These are phyloP conservation scores for Ceratobasidium sp. DNA, from an alignment of 1,284 basidiomycete species.

Conservation along the genomic window DNA sequence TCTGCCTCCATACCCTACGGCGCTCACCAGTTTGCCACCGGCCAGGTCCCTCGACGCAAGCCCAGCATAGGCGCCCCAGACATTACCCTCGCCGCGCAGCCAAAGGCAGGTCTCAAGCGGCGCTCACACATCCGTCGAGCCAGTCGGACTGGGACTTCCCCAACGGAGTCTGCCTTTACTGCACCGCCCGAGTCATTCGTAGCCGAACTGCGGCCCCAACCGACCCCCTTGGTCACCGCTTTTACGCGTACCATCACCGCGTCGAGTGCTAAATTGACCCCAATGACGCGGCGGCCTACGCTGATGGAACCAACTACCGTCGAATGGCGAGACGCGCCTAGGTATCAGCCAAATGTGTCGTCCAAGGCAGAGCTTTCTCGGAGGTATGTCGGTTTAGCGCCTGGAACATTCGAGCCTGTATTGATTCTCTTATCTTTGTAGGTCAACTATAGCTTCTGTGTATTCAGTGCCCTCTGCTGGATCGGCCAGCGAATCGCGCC, in stretches of 20 bases:
- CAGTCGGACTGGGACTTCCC: slow-evolving; percentile 29
- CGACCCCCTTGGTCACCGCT: slow-evolving; percentile 18
- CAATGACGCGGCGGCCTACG: slow-evolving; percentile 21
- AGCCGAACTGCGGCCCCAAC: background rate
- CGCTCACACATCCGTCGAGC: slow-evolving; percentile 34
- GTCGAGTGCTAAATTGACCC: background rate
- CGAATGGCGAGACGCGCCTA: slow-evolving; percentile 28
- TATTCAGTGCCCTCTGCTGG: slow-evolving; percentile 34
- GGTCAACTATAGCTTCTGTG: slow-evolving; percentile 42
- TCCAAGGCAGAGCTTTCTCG: slow-evolving; percentile 31
- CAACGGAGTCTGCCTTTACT: slow-evolving; percentile 5
- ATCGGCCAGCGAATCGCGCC: slow-evolving; percentile 14
- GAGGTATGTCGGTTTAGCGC: background rate
- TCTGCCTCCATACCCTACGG: slow-evolving; percentile 20
- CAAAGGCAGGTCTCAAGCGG: slow-evolving; percentile 31
- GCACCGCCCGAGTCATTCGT: background rate
- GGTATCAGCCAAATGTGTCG: slow-evolving; percentile 23
- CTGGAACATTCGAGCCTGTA: background rate
- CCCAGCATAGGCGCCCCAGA: slow-evolving; percentile 40
- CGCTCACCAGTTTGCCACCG: slow-evolving; percentile 17
- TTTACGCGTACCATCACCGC: slow-evolving; percentile 25
- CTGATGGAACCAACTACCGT: slow-evolving; percentile 7
- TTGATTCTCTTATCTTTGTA: slow-evolving; percentile 9
- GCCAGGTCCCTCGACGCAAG: slow-evolving; percentile 7
- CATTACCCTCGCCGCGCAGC: slow-evolving; percentile 10